Conservation (phyloP, 1,139 yeast genomes). For the Yarrowia galli region DNA sequence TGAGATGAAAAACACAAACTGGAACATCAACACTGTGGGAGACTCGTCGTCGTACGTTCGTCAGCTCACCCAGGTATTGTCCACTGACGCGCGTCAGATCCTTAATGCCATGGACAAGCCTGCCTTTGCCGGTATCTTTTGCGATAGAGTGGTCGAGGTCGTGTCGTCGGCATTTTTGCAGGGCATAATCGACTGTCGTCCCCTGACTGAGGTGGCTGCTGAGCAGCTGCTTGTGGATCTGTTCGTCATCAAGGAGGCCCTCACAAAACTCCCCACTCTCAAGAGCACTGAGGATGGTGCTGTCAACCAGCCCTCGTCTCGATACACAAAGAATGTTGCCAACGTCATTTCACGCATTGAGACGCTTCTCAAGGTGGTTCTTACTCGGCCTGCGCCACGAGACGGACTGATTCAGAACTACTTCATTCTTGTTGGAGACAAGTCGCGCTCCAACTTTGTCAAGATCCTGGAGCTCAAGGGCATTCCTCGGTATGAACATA, state of each 20-base stretch:
- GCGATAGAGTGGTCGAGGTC: slow-evolving; percentile 78
- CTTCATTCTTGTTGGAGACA: slow-evolving; percentile 72
- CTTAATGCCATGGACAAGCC: slow-evolving; percentile 72
- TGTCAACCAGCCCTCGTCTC: slow-evolving; percentile 34
- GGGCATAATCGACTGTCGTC: slow-evolving; percentile 65
- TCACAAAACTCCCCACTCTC: slow-evolving; percentile 59
- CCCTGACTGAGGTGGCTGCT: slow-evolving; percentile 72
- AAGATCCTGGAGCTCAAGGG: slow-evolving; percentile 73
- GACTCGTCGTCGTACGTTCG: slow-evolving; percentile 74
- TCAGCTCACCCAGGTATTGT: slow-evolving; percentile 61
- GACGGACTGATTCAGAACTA: slow-evolving; percentile 72
- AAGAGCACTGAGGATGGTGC: slow-evolving; percentile 40
- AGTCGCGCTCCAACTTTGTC: slow-evolving; percentile 64
- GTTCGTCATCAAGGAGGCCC: slow-evolving; percentile 64
- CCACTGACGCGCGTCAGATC: slow-evolving; percentile 58
- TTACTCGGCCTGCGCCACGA: slow-evolving; percentile 69
- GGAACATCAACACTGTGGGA: slow-evolving; percentile 71
- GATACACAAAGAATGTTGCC: slow-evolving; percentile 59
- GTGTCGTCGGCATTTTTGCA: slow-evolving; percentile 64
- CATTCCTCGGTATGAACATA: slow-evolving; percentile 47
- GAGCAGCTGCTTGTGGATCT: slow-evolving; percentile 84
- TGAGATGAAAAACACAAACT: slow-evolving; percentile 80
- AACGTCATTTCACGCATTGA: slow-evolving; percentile 63
- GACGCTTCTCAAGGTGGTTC: slow-evolving; percentile 67
- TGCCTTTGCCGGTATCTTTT: slow-evolving; percentile 71